phyloP scores from a whole-genome alignment of 345 rosid species.

The Dipteronia sinensis region DNA sequence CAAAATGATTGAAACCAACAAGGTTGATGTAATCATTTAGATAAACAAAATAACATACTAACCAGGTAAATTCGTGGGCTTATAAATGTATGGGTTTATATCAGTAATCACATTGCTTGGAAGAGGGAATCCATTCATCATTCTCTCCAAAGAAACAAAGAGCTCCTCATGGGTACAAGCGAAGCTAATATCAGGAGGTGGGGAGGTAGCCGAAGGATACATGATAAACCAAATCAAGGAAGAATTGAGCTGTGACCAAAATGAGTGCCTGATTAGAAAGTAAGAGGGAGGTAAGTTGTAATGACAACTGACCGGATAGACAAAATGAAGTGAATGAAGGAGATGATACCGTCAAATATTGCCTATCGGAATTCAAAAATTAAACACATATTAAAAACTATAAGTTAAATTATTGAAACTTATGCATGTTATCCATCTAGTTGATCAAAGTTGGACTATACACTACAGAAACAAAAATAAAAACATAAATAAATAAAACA shows the following conservation, averaged over 20 bases:
- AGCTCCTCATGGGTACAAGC: conserved; percentile 25
- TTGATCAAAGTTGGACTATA: background rate
- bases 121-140: conserved; percentile 31
- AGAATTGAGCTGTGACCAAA: background rate
- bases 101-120: conserved; percentile 42
- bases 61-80: conserved; percentile 43
- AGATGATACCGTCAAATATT: background rate
- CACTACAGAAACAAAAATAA: background rate
- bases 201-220: conserved; percentile 22
- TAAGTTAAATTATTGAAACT: background rate
- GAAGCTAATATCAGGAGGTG: conserved; percentile 12
- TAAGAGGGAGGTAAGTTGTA: background rate
- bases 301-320: background rate
- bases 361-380: background rate
- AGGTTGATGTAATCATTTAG: background rate
- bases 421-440: background rate
- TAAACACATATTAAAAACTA: background rate
- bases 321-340: background rate
- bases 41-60: conserved; percentile 8
- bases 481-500: background rate
- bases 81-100: conserved; percentile 30
- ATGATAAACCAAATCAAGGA: conserved; percentile 29
- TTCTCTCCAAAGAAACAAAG: conserved; percentile 24
- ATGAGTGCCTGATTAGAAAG: background rate
- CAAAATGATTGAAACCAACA: background rate